A percentile compares a stretch with the other conserved stretches of the same genome.
phyloP scores from a whole-genome alignment of 176 grass and related monocot genomes.

The Carex pumila region DNA sequence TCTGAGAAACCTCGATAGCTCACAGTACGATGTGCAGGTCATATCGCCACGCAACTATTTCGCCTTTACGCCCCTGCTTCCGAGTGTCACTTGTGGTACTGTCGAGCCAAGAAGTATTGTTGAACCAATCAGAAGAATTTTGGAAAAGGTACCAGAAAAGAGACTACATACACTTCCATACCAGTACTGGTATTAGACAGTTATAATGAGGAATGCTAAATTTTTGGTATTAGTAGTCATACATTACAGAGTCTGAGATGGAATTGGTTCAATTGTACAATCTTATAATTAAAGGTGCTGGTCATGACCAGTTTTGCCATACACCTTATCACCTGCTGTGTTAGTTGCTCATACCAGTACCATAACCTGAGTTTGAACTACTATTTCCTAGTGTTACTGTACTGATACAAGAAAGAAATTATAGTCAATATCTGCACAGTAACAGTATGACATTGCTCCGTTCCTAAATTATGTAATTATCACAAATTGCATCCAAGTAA shows the following conservation, averaged over 20 bases:
- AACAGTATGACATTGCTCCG: neutral
- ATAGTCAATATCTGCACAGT: neutral
- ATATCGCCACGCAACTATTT: constrained; percentile 96
- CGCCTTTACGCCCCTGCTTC: constrained; percentile 78
- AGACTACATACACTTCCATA: neutral
- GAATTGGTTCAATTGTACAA: neutral
- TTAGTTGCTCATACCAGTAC: neutral
- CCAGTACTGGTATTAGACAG: neutral
- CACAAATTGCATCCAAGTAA: neutral
- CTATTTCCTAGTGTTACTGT: neutral
- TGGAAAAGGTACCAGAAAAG: constrained; percentile 54
- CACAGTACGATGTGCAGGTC: constrained; percentile 76
- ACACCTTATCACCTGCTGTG: neutral
- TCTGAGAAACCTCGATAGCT: constrained; percentile 69
- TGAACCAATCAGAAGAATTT: constrained; percentile 77
- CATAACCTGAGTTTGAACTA: neutral
- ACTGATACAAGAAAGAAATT: neutral
- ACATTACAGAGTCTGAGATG: neutral
- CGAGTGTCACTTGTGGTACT: constrained; percentile 88
- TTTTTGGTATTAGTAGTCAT: neutral
- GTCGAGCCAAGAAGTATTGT: constrained; percentile 88
- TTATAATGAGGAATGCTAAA: neutral
- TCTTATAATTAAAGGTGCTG: neutral
- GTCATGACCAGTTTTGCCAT: neutral
- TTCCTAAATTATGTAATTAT: neutral